Evolutionary conservation across 2,329 filamentous ascomycete genomes (phyloP).

Genomic region (Parastagonospora nodorum): DNA sequence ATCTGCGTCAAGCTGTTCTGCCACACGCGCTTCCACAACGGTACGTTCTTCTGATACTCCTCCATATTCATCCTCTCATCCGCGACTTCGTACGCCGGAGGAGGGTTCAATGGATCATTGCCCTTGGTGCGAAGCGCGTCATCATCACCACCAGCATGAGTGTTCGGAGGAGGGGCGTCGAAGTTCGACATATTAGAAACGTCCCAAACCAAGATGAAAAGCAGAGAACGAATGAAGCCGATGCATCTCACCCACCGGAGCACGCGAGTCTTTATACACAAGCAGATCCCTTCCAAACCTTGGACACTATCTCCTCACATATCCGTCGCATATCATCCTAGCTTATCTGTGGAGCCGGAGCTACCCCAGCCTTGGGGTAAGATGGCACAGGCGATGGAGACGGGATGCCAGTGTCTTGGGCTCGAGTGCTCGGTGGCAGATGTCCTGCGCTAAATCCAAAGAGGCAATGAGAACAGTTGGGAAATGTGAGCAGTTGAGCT

Average conservation of each 20-base stretch:
- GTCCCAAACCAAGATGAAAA: neutral
- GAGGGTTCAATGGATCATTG: constrained; percentile 27
- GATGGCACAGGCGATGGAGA: constrained; percentile 16
- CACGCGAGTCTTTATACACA: constrained; percentile 21
- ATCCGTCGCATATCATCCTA: neutral
- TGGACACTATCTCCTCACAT: constrained; percentile 6
- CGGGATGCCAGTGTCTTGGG: constrained; percentile 11
- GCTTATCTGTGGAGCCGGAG: constrained; percentile 27
- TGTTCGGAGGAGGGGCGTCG: constrained; percentile 40
- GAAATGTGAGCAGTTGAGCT: constrained; percentile 12
- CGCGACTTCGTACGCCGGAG: constrained; percentile 16
- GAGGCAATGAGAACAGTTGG: constrained; percentile 26
- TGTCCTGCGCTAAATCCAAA: constrained; percentile 8
- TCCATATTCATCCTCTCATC: constrained; percentile 47
- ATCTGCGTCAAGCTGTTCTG: constrained; percentile 57
- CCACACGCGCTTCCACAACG: constrained; percentile 53
- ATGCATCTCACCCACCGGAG: neutral
- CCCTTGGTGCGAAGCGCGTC: constrained; percentile 36
- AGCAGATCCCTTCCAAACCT: constrained; percentile 3
- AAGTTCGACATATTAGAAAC: constrained; percentile 32
- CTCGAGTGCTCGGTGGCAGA: constrained; percentile 6
- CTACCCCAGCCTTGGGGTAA: constrained; percentile 31
- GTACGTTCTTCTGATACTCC: constrained; percentile 35
- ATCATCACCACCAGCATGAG: constrained; percentile 37
- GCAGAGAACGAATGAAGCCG: constrained; percentile 4